Base-by-base conservation (phyloP, 2,329 filamentous ascomycete genomes). In the Atkinsonella texensis region DNA sequence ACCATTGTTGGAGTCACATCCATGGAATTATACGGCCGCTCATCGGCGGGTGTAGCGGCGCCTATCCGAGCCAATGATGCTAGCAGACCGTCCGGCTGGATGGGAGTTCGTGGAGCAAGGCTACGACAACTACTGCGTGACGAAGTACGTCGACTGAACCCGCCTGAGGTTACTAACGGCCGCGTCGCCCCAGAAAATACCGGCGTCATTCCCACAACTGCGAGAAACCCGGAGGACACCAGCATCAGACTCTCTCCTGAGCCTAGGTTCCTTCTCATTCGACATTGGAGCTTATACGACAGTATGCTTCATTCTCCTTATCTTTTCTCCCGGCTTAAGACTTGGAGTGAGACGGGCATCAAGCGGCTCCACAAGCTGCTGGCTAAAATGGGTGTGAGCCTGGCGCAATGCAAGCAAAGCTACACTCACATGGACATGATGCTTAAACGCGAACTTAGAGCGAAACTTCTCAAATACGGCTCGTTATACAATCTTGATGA, bases 361-460 rank as follows among this genome's bases (percentile, higher is more conserved):
- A 95, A 94, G 65, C 81, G 91, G 49, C 74, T 98, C 18, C 88
- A 96, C 67, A 97, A 97, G 64, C 77, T 98, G 0, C 77, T 98
- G 2, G 93, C 93, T 43, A 98, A 97, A 68, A 98, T 98, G 91
- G 93, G 93, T 33, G 87, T 98, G 51, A 95, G 88, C 62, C 74
- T 97, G 39, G 85, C 85, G 5, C 91, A 98, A 69, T 95, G 90
- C 70, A 90, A 89, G 61, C 93, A 97, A 68, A 91, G 83, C 64
- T 98, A 97, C 65, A 89, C 89, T 0, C 93, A 98, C 67, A 97
- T 98, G 90, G 91, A 97, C 68, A 94, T 96, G 83, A 84, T 95
- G 67, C 73, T 98, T 35, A 98, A 97, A 69, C 84, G 88, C 5
- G 87, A 88, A 32, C 71, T 97, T 32, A 83, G 91, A 42, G 81